Evolutionary conservation across 805 yeast genomes (phyloP), one percentile per base, ranked within the genome.

Genomic region (Zygosaccharomyces rouxii): DNA sequence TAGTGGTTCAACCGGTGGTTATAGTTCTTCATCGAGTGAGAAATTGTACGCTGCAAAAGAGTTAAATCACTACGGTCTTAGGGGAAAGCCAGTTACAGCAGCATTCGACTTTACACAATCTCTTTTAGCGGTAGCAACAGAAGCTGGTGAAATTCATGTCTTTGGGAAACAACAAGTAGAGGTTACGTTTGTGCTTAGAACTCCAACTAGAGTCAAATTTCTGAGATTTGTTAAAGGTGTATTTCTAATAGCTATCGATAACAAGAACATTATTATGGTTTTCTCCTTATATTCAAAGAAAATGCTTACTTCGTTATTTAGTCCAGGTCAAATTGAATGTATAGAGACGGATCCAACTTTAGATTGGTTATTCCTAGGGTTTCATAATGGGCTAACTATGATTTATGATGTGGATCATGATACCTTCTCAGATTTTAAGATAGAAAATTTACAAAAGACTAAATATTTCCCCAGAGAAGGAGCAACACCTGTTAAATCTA

Each of bases 61-160:
- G 35, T 63, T 69, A 7, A 56, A 58, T 35, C 59, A 63, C 52
- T 82, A 78, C 57, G 94, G 94, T 2, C 60, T 84, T 29, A 71
- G 76, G 14, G 92, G 95, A 10, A 76, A 77, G 11, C 78, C 86
- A 7, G 70, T 79, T 30, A 80, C 87, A 0, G 62, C 81, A 35
- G 95, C 94, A 0, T 86, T 76, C 67, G 98, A 94, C 63, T 95
- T 95, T 3, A 82, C 87, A 1, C 99, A 94, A 66, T 80, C 94
- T 46, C 73, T 94, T 23, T 67, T 89, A 57, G 97, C 97, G 0
- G 71, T 89, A 0, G 84, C 89, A 2, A 89, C 96, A 0, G 81
- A 76, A 31, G 62, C 69, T 6, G 87, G 89, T 35, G 80, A 80
- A 39, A 73, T 94, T 13, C 83, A 86, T 54, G 84, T 94, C 4